phyloP scores from a whole-genome alignment of 352 stramenopile species.

The Phytophthora vignae region DNA sequence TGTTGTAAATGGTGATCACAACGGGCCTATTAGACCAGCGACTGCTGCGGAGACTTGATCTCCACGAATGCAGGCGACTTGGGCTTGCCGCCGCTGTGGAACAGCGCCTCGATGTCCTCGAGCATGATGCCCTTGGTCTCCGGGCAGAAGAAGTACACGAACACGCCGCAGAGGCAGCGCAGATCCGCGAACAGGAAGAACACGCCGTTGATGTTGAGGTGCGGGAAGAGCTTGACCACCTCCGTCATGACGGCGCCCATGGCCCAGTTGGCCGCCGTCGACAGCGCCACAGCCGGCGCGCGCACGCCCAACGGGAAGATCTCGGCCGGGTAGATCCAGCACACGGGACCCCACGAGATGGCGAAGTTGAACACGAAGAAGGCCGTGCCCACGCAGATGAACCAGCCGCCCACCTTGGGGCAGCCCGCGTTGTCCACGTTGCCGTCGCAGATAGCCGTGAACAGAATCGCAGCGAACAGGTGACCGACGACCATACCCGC shows the following conservation, averaged over 20 bases:
- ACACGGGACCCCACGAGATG: slow-evolving; percentile 47
- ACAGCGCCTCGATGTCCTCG: too few relatives aligned
- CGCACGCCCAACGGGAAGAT: too few relatives aligned
- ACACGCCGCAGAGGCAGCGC: slow-evolving; percentile 40
- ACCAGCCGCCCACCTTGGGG: slow-evolving; percentile 35
- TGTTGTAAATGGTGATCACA: too few relatives aligned
- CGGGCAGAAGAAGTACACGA: slow-evolving; percentile 49
- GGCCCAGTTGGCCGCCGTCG: slow-evolving; percentile 44
- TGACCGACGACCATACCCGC: too few relatives aligned
- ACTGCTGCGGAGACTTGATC: background rate
- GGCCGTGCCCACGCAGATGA: slow-evolving; percentile 37
- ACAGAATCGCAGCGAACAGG: slow-evolving; percentile 27
- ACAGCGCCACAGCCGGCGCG: too few relatives aligned
- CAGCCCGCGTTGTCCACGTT: slow-evolving; percentile 41
- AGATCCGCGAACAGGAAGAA: slow-evolving; percentile 66
- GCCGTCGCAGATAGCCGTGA: slow-evolving; percentile 43
- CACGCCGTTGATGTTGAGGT: slow-evolving; percentile 58
- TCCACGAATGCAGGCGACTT: too few relatives aligned
- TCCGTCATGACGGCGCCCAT: slow-evolving; percentile 47
- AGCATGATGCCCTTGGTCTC: too few relatives aligned
- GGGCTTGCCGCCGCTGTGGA: too few relatives aligned
- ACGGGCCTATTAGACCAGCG: too few relatives aligned
- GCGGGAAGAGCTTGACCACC: too few relatives aligned
- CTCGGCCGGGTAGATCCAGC: slow-evolving; percentile 57
- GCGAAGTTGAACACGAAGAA: too few relatives aligned